Conservation (phyloP, 1,139 yeast species). For the Kluyveromyces sp. region DNA sequence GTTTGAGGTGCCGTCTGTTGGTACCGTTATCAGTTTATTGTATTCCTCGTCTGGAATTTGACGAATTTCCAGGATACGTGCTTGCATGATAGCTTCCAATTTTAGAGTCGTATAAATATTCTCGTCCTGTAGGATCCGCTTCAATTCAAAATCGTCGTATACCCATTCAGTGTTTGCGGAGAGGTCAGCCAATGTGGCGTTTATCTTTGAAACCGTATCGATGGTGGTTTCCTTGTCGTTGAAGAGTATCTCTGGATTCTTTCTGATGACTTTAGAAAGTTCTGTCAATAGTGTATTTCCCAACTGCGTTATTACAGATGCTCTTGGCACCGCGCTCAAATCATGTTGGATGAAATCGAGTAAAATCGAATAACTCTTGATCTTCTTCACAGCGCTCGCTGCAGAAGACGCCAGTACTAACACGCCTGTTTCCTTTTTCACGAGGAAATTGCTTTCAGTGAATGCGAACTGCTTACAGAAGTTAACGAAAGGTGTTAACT, state of each 20-base stretch:
- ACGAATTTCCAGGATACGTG: slow-evolving; percentile 13
- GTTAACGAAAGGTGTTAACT: slow-evolving; percentile 3
- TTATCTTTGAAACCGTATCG: slow-evolving; percentile 11
- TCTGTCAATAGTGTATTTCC: slow-evolving; percentile 23
- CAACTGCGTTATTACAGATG: slow-evolving; percentile 12
- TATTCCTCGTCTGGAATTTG: slow-evolving; percentile 10
- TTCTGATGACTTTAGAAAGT: slow-evolving; percentile 20
- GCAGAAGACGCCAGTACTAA: background rate
- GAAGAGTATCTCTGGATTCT: slow-evolving; percentile 19
- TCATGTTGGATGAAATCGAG: slow-evolving; percentile 15
- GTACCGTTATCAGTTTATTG: background rate
- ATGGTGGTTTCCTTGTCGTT: slow-evolving; percentile 12
- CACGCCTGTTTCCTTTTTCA: background rate
- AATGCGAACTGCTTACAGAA: slow-evolving; percentile 8
- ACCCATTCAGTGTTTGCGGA: slow-evolving; percentile 15
- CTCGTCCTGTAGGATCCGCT: slow-evolving; percentile 18
- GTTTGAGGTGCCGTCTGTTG: background rate
- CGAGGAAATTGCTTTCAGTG: background rate
- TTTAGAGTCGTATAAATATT: slow-evolving; percentile 20
- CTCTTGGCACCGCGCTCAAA: slow-evolving; percentile 6
- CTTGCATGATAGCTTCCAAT: slow-evolving; percentile 23
- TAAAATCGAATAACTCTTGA: slow-evolving; percentile 16
- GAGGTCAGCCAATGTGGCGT: slow-evolving; percentile 13
- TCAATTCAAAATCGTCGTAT: slow-evolving; percentile 17
- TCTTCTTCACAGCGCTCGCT: slow-evolving; percentile 4